Evolutionary conservation across 108 stramenopile species (phyloP), one percentile per base, ranked within the genome.

Genomic region (Nitzschia inconspicua): DNA sequence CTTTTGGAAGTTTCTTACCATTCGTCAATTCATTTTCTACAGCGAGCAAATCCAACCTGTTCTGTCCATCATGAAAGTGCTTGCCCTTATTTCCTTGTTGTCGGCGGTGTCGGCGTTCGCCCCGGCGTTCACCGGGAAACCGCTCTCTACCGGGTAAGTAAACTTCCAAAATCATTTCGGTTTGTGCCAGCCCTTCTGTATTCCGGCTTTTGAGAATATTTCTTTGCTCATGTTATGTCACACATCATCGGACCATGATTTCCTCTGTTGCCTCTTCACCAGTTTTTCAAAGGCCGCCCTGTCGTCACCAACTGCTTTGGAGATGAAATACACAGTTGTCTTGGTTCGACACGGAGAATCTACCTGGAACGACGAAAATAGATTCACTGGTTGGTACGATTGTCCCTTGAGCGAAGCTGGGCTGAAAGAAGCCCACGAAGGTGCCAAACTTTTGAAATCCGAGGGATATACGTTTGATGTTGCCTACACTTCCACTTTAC

Each of bases 271-370:
- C 37, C 13, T 39, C 37, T 39, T 13, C 13, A 13, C 9, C 26
- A 54, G 53, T 36, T 22, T 54, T 23, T 54, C 53, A 35, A 29
- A 54, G 6, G 28, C 34, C 6, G 34, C 53, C 19, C 22, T 35
- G 18, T 18, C 53, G 11, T 20, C 53, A n/a, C 37, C n/a, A n/a
- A n/a, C n/a, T n/a, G n/a, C 35, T 19, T 32, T 54, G 53, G 53
- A 54, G 5, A 54, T 54, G 53, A 54, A 54, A 18, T 54, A 54
- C 35, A 82, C 81, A 8, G 66, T 89, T 37, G 82, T 89, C 18
- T 78, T 94, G 23, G 76, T 94, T 14, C 76, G 98, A 53, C 98
- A 99, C 75, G 97, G 98, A 42, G 95, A 99, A 83, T 96, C 95
- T 9, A 94, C 89, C 29, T 99, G 96, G 97, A 99, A 99, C 61